Base-by-base conservation (phyloP, 441 rosid species). In the Jatropha podagrica region DNA sequence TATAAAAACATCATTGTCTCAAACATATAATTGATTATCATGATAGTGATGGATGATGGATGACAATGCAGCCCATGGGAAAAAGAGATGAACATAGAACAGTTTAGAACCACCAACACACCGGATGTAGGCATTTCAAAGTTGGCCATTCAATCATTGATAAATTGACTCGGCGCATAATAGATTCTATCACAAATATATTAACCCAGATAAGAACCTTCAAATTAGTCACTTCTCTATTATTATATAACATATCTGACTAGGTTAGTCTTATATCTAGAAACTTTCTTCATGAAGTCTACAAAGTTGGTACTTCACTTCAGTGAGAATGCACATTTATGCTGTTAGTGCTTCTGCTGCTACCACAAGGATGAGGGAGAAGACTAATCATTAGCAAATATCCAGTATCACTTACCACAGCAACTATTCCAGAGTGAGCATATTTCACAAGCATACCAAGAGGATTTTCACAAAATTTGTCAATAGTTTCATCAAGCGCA, bases 401-500 rank as follows among this genome's bases (percentile, higher is more conserved):
- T 77, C 59, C 69, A 83, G 38, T 44, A 32, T 40, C 72, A 86
- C 97, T 88, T 85, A 93, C 99, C 81, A 91, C 74, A 79, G 99
- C 98, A 82, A 91, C 97, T 80, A 95, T 80, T 83, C 96, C 88
- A 41, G 91, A 90, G 82, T 92, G 97, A 68, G 80, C 66, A 89
- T 91, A 89, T 82, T 86, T 85, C 48, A 68, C 77, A 73, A 95
- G 98, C 86, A 78, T 59, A 62, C 76, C 77, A 38, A 89, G 85
- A 76, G 90, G 91, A 82, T 85, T 83, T 75, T 78, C 88, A 59
- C 60, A 85, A 68, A 89, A 71, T 72, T 80, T 84, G 79, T 88
- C 87, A 66, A 95, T 81, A 65, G 95, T 93, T 88, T 95, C 99
- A 85, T 93, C 99, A 75, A 95, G 84, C 27, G 98, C 99, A 59